Conservation (phyloP, 1,284 basidiomycete species). For the Pseudozyma tsukubaensis region DNA sequence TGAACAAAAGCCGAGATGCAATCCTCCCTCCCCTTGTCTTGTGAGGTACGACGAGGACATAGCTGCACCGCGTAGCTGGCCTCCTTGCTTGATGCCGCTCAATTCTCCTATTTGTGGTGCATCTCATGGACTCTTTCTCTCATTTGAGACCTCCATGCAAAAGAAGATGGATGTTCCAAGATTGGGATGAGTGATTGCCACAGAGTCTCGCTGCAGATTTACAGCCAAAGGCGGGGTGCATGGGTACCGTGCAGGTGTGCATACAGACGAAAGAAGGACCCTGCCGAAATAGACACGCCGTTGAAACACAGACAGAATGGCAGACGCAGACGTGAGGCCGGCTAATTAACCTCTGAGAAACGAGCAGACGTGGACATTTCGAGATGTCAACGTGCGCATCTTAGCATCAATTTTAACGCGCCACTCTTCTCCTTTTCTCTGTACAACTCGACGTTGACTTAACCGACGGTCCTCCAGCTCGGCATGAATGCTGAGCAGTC, state of each 20-base stretch:
- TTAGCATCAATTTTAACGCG: slow-evolving; percentile 7
- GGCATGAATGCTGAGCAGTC: slow-evolving; percentile 6
- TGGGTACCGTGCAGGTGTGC: background rate
- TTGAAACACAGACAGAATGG: background rate
- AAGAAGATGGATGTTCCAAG: too few species aligned
- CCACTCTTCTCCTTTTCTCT: background rate
- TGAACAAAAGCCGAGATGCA: background rate
- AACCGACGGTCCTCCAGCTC: slow-evolving; percentile 9
- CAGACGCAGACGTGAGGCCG: background rate
- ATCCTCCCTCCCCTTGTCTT: background rate
- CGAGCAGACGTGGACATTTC: slow-evolving; percentile 28
- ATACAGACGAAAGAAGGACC: background rate
- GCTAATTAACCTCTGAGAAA: background rate
- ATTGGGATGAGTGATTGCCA: too few species aligned
- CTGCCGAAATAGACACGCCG: background rate
- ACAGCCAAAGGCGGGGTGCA: background rate
- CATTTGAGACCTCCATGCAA: too few species aligned
- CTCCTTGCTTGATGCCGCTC: too few species aligned
- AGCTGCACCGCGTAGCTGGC: too few species aligned
- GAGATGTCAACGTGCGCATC: slow-evolving; percentile 39
- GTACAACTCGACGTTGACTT: background rate
- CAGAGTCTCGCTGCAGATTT: too few species aligned
- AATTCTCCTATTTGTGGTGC: too few species aligned
- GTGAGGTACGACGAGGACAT: background rate
- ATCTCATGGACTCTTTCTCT: too few species aligned